These are phyloP conservation scores for Talaromyces sp. DNA, from an alignment of 2,329 filamentous ascomycete species.

Conservation along the genomic window DNA sequence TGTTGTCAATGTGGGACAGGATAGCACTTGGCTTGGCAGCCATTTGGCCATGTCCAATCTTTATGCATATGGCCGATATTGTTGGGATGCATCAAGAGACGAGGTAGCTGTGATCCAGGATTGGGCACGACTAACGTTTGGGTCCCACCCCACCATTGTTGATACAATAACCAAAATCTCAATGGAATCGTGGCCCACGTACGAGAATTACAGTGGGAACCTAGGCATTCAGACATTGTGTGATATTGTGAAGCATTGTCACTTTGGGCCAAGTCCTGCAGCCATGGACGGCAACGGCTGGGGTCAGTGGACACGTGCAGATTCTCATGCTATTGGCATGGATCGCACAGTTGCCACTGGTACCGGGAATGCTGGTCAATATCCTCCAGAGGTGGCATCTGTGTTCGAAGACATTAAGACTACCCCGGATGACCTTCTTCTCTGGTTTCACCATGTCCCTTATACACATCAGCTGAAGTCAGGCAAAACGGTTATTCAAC, in stretches of 20 bases:
- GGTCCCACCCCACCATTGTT: slow-evolving; percentile 49
- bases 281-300: slow-evolving; percentile 63
- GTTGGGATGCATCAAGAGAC: slow-evolving; percentile 54
- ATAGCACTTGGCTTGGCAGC: slow-evolving; percentile 64
- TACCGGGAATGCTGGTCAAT: slow-evolving; percentile 62
- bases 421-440: slow-evolving; percentile 62
- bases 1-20: slow-evolving; percentile 63
- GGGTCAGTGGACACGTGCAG: slow-evolving; percentile 69
- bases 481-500: slow-evolving; percentile 63
- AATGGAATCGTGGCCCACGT: slow-evolving; percentile 65
- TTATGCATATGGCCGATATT: slow-evolving; percentile 63
- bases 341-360: slow-evolving; percentile 65
- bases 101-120: slow-evolving; percentile 53
- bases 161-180: slow-evolving; percentile 58
- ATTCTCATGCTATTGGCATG: slow-evolving; percentile 58
- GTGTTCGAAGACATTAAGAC: slow-evolving; percentile 57
- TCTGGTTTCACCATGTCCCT: slow-evolving; percentile 71
- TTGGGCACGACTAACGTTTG: slow-evolving; percentile 66
- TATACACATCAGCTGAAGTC: slow-evolving; percentile 60
- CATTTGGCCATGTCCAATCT: slow-evolving; percentile 67
- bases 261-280: slow-evolving; percentile 64
- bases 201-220: slow-evolving; percentile 67
- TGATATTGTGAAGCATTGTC: slow-evolving; percentile 55
- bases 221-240: slow-evolving; percentile 65
- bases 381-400: slow-evolving; percentile 55